A percentile compares a stretch with the other conserved stretches of the same genome.
phyloP scores from a whole-genome alignment of 345 rosid species.

The Melaleuca quinquenervia region DNA sequence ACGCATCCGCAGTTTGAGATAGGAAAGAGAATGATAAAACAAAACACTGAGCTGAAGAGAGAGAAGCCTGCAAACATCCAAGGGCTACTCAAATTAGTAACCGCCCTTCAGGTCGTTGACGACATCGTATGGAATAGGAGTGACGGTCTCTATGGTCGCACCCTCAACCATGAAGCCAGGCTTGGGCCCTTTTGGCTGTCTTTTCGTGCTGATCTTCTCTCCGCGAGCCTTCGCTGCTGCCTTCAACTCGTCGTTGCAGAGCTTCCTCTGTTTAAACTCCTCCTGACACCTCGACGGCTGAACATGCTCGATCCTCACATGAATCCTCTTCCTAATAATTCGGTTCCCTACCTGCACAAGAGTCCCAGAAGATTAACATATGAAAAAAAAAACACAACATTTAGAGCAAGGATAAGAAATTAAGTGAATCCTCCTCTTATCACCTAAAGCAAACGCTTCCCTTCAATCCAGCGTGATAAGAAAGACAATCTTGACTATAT shows the following conservation, averaged over 20 bases:
- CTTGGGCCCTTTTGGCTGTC: slow-evolving; percentile 70
- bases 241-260: slow-evolving; percentile 43
- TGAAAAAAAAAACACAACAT: background rate
- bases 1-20: background rate
- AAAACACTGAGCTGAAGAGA: background rate
- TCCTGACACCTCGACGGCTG: slow-evolving; percentile 63
- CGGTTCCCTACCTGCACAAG: slow-evolving; percentile 45
- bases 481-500: background rate
- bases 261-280: slow-evolving; percentile 50
- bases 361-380: background rate
- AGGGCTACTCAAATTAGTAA: slow-evolving; percentile 14
- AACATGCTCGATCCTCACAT: slow-evolving; percentile 71
- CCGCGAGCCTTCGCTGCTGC: slow-evolving; percentile 67
- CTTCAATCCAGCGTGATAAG: rapidly evolving
- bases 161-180: slow-evolving; percentile 89
- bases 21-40: background rate
- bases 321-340: slow-evolving; percentile 68
- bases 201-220: slow-evolving; percentile 66
- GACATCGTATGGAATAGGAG: slow-evolving; percentile 80
- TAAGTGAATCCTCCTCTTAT: background rate
- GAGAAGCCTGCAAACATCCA: background rate
- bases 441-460: background rate
- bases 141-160: slow-evolving; percentile 67
- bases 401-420: background rate
- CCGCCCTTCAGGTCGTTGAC: slow-evolving; percentile 90